phyloP scores from a whole-genome alignment of 495 filamentous ascomycete species.

The Penicillium cosmopolitanum region DNA sequence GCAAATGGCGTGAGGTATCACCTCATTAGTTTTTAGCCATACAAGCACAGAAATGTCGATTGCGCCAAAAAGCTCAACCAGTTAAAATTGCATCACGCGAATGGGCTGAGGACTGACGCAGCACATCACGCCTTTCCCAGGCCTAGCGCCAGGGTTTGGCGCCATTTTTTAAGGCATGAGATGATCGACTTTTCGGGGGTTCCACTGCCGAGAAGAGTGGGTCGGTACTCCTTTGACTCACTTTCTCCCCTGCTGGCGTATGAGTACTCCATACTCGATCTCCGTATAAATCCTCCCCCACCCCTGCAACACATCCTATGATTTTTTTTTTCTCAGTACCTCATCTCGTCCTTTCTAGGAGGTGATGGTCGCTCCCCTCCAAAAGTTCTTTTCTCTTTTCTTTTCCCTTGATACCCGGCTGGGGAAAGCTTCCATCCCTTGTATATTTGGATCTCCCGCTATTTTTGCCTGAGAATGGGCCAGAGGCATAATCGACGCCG shows the following conservation, averaged over 20 bases:
- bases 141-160: slow-evolving; percentile 17
- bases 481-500: slow-evolving; percentile 54
- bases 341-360: slow-evolving; percentile 49
- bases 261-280: not conserved
- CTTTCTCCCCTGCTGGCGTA: slow-evolving; percentile 19
- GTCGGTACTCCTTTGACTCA: slow-evolving; percentile 23
- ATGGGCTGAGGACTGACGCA: slow-evolving; percentile 10
- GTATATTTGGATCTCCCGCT: not conserved
- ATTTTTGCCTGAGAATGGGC: slow-evolving; percentile 41
- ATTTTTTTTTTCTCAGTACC: slow-evolving; percentile 30
- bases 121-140: slow-evolving; percentile 25
- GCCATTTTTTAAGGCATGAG: slow-evolving; percentile 24
- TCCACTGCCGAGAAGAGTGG: slow-evolving; percentile 24
- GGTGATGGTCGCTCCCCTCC: slow-evolving; percentile 51
- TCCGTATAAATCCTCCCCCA: slow-evolving; percentile 19
- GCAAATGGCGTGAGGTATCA: slow-evolving; percentile 7
- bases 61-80: too few relatives aligned
- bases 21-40: slow-evolving; percentile 5
- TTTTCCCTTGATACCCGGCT: slow-evolving; percentile 10
- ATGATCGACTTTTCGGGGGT: slow-evolving; percentile 24
- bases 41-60: too few relatives aligned
- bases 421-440: slow-evolving; percentile 14
- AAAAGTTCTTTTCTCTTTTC: slow-evolving; percentile 20
- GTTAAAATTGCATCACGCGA: slow-evolving; percentile 14
- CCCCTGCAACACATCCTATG: slow-evolving; percentile 21